Evolutionary conservation across 2,329 filamentous ascomycete genomes (phyloP), one percentile per base, ranked within the genome.

Genomic region (Ophiostoma ulmi): DNA sequence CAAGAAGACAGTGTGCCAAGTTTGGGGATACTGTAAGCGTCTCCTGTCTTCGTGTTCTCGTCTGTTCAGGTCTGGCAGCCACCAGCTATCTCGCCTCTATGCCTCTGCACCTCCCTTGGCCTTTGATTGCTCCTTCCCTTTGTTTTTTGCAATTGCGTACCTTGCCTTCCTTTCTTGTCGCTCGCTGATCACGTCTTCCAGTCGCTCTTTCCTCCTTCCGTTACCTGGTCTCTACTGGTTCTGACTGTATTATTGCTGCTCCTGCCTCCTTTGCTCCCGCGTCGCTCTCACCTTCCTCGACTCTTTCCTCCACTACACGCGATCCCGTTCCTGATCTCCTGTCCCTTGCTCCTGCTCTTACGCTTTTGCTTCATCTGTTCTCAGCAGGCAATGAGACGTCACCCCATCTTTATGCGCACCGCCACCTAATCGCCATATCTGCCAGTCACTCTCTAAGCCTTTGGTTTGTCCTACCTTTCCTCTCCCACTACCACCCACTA

Each of bases 341-440:
- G 52, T 58, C 44, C n/a, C n/a, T 58, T 58, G n/a, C 52, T 58
- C n/a, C 26, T 22, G 31, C 22, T 17, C 3, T 17, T 63, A 26
- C 58, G 58, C 58, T 65, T 65, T 39, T 65, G 36, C 63, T 65
- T 65, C 63, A 65, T 39, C 36, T 39, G 8, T n/a, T 39, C 36
- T 65, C 36, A 26, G 35, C 63, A 65, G 63, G 63, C 63, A 65
- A 65, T 65, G 63, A 22, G 63, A 65, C 63, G 63, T 65, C 63
- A 63, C 58, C 26, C 58, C 58, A 35, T 35, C 58, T 35, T 63
- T 63, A 35, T 63, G 22, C 58, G 58, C 58, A 31, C 55, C 3
- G 10, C 55, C 55, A 61, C 58, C 58, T 26, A 35, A 63, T 35
- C 13, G 26, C 26, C 58, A 48, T 48, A 58, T 26, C 22, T 22